Conservation (phyloP, 140 eudicot species). For the Ambrosia hybrid region DNA sequence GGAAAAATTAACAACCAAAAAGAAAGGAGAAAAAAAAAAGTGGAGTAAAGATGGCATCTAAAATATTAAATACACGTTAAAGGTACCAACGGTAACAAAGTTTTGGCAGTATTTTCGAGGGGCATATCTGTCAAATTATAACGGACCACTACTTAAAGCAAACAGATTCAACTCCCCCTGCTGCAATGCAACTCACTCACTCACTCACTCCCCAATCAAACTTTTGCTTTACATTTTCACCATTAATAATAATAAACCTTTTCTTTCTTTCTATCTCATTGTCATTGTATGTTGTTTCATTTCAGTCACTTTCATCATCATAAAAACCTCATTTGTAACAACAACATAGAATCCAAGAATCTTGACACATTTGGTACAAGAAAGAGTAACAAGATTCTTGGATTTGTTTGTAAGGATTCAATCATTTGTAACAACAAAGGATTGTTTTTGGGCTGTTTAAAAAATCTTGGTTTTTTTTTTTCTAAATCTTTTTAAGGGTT, state of each 20-base stretch:
- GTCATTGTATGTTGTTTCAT: not conserved
- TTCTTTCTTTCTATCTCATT: conserved; percentile 29
- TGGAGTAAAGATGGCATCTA: not conserved
- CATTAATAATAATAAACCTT: not conserved
- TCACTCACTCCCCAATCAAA: conserved; percentile 8
- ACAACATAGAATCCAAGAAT: conserved; percentile 24
- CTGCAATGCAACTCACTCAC: not conserved
- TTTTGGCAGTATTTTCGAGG: conserved; percentile 87
- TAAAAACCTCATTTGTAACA: conserved; percentile 13
- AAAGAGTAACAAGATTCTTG: conserved; percentile 4
- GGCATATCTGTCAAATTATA: conserved; percentile 41
- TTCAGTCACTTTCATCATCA: conserved; percentile 15
- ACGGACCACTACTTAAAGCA: conserved; percentile 18
- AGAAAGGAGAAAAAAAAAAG: not conserved
- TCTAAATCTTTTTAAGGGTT: not conserved
- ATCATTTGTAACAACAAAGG: not conserved
- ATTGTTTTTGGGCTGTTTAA: not conserved
- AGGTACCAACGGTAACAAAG: conserved; percentile 79
- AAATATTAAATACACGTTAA: conserved; percentile 9
- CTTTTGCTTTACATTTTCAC: conserved; percentile 14
- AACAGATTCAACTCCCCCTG: conserved; percentile 1
- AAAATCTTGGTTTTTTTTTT: not conserved
- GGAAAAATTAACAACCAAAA: not conserved
- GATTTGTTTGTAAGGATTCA: not conserved
- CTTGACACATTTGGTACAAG: conserved; percentile 15